Conservation (phyloP, 768 basidiomycete genomes). For the Xerocomellus chrysenteron region DNA sequence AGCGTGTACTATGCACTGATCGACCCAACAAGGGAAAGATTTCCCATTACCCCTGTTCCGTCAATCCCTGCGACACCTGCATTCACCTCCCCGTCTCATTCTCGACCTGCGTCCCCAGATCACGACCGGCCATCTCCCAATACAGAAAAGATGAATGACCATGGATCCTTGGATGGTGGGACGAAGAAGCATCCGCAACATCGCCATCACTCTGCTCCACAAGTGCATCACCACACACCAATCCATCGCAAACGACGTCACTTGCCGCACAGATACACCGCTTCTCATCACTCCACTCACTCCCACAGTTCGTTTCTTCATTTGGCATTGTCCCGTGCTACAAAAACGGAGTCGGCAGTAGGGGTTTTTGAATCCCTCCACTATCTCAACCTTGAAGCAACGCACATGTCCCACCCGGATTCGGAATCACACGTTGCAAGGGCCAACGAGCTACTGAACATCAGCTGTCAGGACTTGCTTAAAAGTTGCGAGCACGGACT, state of each 20-base stretch:
- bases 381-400: slow-evolving; percentile 67
- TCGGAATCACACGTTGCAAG: slow-evolving; percentile 42
- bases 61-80: slow-evolving; percentile 38
- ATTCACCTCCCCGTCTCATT: slow-evolving; percentile 29
- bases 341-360: slow-evolving; percentile 52
- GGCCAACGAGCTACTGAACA: slow-evolving; percentile 44
- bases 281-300: slow-evolving; percentile 30
- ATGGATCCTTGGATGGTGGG: neutral
- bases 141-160: neutral
- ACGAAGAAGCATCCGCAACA: neutral
- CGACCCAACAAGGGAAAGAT: slow-evolving; percentile 59
- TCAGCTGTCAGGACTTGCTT: slow-evolving; percentile 59
- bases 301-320: slow-evolving; percentile 41
- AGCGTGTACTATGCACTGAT: slow-evolving; percentile 60
- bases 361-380: slow-evolving; percentile 73
- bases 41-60: slow-evolving; percentile 47
- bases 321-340: slow-evolving; percentile 31
- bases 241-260: slow-evolving; percentile 8
- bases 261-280: slow-evolving; percentile 10
- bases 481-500: slow-evolving; percentile 42
- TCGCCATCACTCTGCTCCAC: slow-evolving; percentile 2
- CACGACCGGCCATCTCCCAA: neutral
- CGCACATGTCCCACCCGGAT: slow-evolving; percentile 48
- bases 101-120: slow-evolving; percentile 35
- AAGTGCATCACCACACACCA: slow-evolving; percentile 1